Evolutionary conservation across 805 yeast genomes (phyloP).

Genomic region (Candida railenensis): DNA sequence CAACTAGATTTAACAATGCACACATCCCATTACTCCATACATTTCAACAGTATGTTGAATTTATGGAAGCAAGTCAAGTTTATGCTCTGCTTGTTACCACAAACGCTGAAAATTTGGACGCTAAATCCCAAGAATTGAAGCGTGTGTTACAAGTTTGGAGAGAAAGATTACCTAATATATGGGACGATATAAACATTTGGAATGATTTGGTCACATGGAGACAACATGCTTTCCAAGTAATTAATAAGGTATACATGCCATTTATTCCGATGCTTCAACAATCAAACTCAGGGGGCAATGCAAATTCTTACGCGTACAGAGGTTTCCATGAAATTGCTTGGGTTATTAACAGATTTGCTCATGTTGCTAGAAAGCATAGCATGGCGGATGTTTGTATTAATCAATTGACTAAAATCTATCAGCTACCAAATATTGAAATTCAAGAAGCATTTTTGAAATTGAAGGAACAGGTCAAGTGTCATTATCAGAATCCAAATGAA

Average conservation of each 20-base stretch:
- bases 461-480: conserved; percentile 97
- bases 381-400: conserved; percentile 96
- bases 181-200: conserved; percentile 99
- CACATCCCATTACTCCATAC: conserved; percentile 89
- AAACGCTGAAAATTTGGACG: conserved; percentile 87
- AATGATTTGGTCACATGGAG: conserved; percentile 98
- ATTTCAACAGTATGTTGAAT: conserved; percentile 96
- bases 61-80: conserved; percentile 95
- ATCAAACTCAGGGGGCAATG: conserved; percentile 59
- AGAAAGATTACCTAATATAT: conserved; percentile 89
- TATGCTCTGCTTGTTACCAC: conserved; percentile 86
- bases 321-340: conserved; percentile 99
- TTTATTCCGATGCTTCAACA: conserved; percentile 83
- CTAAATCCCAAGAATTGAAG: conserved; percentile 90
- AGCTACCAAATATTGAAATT: conserved; percentile 94
- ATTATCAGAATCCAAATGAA: conserved; percentile 88
- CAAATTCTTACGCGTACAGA: conserved; percentile 91
- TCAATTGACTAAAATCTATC: conserved; percentile 90
- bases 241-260: conserved; percentile 91
- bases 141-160: conserved; percentile 97
- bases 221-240: conserved; percentile 96
- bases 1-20: conserved; percentile 72
- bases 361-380: conserved; percentile 94
- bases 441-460: conserved; percentile 96
- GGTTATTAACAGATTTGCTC: conserved; percentile 97